Evolutionary conservation across 495 filamentous ascomycete genomes (phyloP).

Genomic region (Penicillium alfredii): DNA sequence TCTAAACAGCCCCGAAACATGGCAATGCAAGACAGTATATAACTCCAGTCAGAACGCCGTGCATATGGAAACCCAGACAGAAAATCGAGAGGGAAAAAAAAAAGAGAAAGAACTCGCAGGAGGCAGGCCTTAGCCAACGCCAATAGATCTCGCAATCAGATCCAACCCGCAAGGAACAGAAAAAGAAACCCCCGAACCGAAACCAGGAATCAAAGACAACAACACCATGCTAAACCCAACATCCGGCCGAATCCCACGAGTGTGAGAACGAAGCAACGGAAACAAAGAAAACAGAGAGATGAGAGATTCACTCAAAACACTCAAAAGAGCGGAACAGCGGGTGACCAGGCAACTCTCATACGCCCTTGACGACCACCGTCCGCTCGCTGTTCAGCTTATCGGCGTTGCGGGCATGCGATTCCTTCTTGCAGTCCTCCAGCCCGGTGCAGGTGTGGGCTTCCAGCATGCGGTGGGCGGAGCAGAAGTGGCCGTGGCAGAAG

Average conservation of each 20-base stretch:
- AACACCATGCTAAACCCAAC: conserved; percentile 29
- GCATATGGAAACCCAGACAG: conserved; percentile 14
- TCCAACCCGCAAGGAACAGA: too few species aligned
- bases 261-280: conserved; percentile 2
- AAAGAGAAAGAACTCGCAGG: conserved; percentile 8
- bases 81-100: conserved; percentile 6
- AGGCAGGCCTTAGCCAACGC: background rate
- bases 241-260: conserved; percentile 7
- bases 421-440: conserved; percentile 97
- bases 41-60: conserved; percentile 19
- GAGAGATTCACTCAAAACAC: too few species aligned
- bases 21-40: background rate
- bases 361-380: conserved; percentile 63
- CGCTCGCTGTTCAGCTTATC: conserved; percentile 86
- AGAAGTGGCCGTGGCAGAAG: conserved; percentile 91
- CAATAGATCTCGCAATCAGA: too few species aligned
- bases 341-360: conserved; percentile 45
- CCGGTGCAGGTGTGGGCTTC: conserved; percentile 91
- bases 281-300: conserved; percentile 2
- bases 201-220: conserved; percentile 6
- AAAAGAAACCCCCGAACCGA: conserved; percentile 4
- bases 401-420: conserved; percentile 84
- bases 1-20: conserved; percentile 11
- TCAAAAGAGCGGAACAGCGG: too few species aligned
- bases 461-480: conserved; percentile 85